A percentile compares a stretch with the other conserved stretches of the same genome.
Conservation (phyloP, 2,329 filamentous ascomycete genomes). For the Fusarium sp. region DNA sequence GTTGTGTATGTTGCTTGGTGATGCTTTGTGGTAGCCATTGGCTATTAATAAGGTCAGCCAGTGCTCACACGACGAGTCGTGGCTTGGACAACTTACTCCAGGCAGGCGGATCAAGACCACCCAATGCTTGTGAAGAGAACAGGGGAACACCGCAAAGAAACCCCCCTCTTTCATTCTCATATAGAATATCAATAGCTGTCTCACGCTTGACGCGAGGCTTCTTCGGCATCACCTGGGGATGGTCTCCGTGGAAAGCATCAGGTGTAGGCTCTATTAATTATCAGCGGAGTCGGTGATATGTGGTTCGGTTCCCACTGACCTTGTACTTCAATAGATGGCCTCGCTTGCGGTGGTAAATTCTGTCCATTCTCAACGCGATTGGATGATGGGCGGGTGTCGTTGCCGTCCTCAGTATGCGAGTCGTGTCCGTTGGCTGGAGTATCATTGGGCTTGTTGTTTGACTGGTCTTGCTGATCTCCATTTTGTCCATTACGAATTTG, state of each 20-base stretch:
- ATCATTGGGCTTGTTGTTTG: conserved; percentile 23
- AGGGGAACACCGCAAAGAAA: conserved; percentile 90
- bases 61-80: neutral
- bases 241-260: conserved; percentile 37
- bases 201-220: conserved; percentile 56
- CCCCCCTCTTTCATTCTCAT: conserved; percentile 93
- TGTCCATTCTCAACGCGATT: conserved; percentile 16
- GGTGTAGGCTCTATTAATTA: conserved; percentile 48
- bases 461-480: conserved; percentile 6
- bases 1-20: conserved; percentile 78
- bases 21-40: conserved; percentile 71
- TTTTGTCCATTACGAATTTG: conserved; percentile 7
- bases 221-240: conserved; percentile 52
- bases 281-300: conserved; percentile 16
- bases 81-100: conserved; percentile 68
- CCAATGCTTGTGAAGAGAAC: conserved; percentile 88
- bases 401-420: conserved; percentile 26
- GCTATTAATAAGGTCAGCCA: conserved; percentile 52
- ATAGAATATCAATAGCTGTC: conserved; percentile 84
- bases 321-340: conserved; percentile 52
- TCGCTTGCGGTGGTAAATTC: conserved; percentile 33
- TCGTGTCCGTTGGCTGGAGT: conserved; percentile 14
- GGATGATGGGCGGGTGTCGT: conserved; percentile 6
- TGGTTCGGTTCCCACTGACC: conserved; percentile 35
- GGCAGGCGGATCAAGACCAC: conserved; percentile 84